phyloP scores from a whole-genome alignment of 768 basidiomycete genomes.

The Trametes cingulata region DNA sequence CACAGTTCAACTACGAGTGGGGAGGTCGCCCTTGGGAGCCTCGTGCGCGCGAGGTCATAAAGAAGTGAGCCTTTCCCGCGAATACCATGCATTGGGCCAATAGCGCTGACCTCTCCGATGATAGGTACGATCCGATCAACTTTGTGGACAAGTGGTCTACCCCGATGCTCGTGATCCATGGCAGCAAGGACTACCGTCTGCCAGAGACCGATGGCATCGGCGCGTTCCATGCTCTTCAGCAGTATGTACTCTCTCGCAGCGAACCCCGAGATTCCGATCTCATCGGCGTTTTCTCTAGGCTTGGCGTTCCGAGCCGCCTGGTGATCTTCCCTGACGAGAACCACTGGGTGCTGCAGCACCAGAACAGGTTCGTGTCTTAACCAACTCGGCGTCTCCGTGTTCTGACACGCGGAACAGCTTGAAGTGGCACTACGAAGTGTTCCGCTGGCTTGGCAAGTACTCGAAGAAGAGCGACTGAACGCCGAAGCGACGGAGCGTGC shows the following conservation, averaged over 20 bases:
- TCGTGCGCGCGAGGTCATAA: constrained; percentile 51
- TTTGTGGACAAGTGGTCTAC: constrained; percentile 85
- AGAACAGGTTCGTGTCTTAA: constrained; percentile 55
- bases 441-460: constrained; percentile 83
- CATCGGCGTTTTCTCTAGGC: no score
- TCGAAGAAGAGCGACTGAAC: constrained; percentile 40
- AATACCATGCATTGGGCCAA: no score
- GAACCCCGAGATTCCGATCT: no score
- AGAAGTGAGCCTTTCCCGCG: constrained; percentile 50
- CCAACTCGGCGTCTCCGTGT: not conserved
- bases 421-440: constrained; percentile 95
- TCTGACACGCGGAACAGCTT: constrained; percentile 45
- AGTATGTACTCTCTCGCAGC: no score
- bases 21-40: constrained; percentile 79
- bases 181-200: constrained; percentile 86
- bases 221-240: constrained; percentile 83
- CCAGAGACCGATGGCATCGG: constrained; percentile 84
- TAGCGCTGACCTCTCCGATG: no score
- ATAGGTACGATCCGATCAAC: constrained; percentile 76
- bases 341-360: constrained; percentile 86
- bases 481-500: not conserved
- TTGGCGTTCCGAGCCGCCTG: constrained; percentile 69
- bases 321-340: constrained; percentile 91
- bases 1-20: constrained; percentile 85
- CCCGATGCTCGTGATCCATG: constrained; percentile 82